Conservation (phyloP, 1,284 basidiomycete species). For the Ustilago hordei region DNA sequence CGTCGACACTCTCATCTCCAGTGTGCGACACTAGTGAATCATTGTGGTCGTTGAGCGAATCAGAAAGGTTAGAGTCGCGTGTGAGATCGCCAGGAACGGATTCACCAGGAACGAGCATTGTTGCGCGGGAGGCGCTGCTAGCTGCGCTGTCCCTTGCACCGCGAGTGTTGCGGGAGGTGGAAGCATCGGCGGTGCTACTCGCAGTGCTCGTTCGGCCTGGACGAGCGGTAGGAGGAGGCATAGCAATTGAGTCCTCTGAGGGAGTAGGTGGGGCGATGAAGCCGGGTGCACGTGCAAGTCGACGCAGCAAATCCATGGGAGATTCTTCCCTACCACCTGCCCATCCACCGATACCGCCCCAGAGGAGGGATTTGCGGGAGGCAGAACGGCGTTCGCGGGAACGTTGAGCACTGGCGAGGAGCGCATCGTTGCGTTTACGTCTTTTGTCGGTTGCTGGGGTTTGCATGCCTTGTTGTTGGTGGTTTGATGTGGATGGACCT, state of each 20-base stretch:
- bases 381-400: constrained; percentile 29
- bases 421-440: constrained; percentile 48
- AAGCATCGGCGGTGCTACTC: constrained; percentile 20
- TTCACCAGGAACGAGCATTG: constrained; percentile 46
- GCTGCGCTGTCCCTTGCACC: constrained; percentile 28
- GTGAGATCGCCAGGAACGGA: constrained; percentile 53
- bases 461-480: constrained; percentile 29
- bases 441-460: constrained; percentile 51
- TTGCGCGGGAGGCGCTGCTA: constrained; percentile 24
- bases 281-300: constrained; percentile 46
- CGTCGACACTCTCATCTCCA: constrained; percentile 29
- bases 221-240: constrained; percentile 36
- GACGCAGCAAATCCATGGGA: constrained; percentile 50
- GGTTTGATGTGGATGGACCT: constrained; percentile 5
- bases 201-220: constrained; percentile 23
- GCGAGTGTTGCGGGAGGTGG: constrained; percentile 11
- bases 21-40: not conserved
- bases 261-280: constrained; percentile 48
- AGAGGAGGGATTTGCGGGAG: constrained; percentile 38
- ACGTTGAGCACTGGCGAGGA: constrained; percentile 44
- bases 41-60: constrained; percentile 18
- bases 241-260: constrained; percentile 37
- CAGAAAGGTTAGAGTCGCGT: constrained; percentile 41
- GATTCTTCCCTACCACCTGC: constrained; percentile 52
- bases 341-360: constrained; percentile 54